Evolutionary conservation across 106 monocot genomes (phyloP).

Genomic region (Dioscorea zingiberensis): DNA sequence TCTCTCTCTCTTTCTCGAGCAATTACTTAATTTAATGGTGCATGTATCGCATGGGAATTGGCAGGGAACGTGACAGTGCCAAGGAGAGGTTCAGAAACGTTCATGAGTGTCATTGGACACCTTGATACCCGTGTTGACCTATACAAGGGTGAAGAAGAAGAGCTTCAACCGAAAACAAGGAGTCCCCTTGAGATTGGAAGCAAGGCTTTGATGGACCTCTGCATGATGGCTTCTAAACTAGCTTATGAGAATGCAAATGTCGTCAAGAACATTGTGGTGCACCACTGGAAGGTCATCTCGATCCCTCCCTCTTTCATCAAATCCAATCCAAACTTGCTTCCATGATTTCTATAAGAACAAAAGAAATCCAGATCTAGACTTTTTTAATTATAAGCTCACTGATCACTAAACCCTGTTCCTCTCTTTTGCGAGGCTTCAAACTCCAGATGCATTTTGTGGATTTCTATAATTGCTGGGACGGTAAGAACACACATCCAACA

Average conservation of each 20-base stretch:
- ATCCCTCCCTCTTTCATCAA: slow-evolving; percentile 9
- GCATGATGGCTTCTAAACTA: slow-evolving; percentile 54
- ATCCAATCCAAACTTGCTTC: no score
- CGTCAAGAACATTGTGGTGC: slow-evolving; percentile 18
- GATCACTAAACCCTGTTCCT: background rate
- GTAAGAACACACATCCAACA: slow-evolving; percentile 33
- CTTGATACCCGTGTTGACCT: slow-evolving; percentile 46
- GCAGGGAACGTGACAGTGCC: slow-evolving; percentile 38
- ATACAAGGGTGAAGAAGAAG: background rate
- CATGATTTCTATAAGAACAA: no score
- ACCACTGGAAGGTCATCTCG: slow-evolving; percentile 43
- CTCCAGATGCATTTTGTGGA: slow-evolving; percentile 67
- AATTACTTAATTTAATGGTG: background rate
- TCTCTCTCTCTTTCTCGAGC: background rate
- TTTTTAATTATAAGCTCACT: background rate
- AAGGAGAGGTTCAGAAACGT: slow-evolving; percentile 33
- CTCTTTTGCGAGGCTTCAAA: no score
- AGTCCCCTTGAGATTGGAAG: background rate
- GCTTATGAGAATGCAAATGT: slow-evolving; percentile 59
- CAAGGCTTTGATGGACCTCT: slow-evolving; percentile 41
- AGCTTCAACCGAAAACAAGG: background rate
- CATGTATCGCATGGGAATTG: background rate
- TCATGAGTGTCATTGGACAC: slow-evolving; percentile 37
- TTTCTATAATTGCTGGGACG: slow-evolving; percentile 66
- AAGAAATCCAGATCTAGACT: background rate